phyloP scores from a whole-genome alignment of 2,329 filamentous ascomycete genomes.

The Alternaria rosae region DNA sequence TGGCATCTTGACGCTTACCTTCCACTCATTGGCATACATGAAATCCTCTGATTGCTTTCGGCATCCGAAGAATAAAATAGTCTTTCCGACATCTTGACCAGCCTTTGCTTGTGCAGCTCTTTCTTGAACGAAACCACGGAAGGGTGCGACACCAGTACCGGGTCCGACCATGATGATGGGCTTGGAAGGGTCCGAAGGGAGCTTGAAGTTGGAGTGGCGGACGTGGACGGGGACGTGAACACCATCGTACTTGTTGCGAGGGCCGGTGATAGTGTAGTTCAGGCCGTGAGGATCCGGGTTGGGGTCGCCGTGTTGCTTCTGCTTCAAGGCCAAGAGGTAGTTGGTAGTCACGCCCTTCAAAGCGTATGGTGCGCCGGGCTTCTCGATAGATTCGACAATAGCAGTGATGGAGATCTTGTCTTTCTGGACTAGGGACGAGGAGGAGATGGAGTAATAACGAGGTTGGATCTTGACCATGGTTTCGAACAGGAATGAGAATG shows the following conservation, averaged over 20 bases:
- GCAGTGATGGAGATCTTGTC: conserved; percentile 95
- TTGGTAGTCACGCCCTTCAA: conserved; percentile 97
- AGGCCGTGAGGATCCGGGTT: conserved; percentile 82
- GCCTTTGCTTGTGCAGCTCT: conserved; percentile 81
- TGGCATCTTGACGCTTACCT: conserved; percentile 66
- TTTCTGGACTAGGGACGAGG: conserved; percentile 91
- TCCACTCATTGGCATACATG: conserved; percentile 89
- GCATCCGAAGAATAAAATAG: conserved; percentile 94
- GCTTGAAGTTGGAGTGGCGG: conserved; percentile 98
- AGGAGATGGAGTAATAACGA: conserved; percentile 99
- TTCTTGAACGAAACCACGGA: conserved; percentile 95
- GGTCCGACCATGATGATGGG: conserved; percentile 96
- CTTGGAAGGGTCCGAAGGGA: conserved; percentile 92
- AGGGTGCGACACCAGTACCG: conserved; percentile 94
- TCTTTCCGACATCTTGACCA: conserved; percentile 84
- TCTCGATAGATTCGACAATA: conserved; percentile 83
- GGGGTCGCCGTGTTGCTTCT: conserved; percentile 92
- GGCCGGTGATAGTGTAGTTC: conserved; percentile 85
- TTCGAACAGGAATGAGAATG: conserved; percentile 95
- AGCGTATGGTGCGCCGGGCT: conserved; percentile 77
- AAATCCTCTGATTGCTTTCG: conserved; percentile 88
- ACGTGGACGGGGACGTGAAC: conserved; percentile 95
- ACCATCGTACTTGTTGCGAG: conserved; percentile 96
- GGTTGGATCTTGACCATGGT: conserved; percentile 93
- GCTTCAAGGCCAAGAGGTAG: conserved; percentile 91